Evolutionary conservation across 2,329 filamentous ascomycete species (phyloP).

Genomic region (Metarhizium sp.): DNA sequence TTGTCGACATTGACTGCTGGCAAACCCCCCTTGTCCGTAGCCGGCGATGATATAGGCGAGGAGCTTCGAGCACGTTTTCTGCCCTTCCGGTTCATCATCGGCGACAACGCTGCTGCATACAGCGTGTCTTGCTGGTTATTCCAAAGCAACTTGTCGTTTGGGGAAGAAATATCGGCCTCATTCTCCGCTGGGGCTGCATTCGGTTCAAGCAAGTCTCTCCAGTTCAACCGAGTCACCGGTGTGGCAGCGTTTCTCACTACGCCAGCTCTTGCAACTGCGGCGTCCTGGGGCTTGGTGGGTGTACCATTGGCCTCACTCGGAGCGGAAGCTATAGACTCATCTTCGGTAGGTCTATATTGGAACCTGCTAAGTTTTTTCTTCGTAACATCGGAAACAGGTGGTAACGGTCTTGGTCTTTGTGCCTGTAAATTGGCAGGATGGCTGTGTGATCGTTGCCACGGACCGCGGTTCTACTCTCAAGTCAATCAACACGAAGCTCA

Average conservation of each 20-base stretch:
- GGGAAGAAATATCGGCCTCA: conserved; percentile 44
- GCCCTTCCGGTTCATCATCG: conserved; percentile 38
- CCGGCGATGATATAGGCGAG: conserved; percentile 62
- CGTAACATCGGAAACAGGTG: conserved; percentile 46
- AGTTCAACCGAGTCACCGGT: conserved; percentile 42
- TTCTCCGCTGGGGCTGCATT: conserved; percentile 29
- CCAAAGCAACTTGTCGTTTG: conserved; percentile 54
- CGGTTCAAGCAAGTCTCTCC: conserved; percentile 48
- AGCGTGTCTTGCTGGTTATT: conserved; percentile 37
- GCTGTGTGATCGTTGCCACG: conserved; percentile 47
- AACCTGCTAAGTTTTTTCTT: conserved; percentile 55
- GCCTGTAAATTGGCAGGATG: conserved; percentile 31
- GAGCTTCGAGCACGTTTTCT: conserved; percentile 66
- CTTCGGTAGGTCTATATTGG: conserved; percentile 23
- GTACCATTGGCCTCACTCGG: background rate
- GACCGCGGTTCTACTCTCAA: conserved; percentile 25
- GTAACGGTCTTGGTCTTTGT: conserved; percentile 27
- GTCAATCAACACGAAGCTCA: conserved; percentile 1
- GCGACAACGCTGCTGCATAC: conserved; percentile 33
- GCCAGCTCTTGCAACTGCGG: background rate
- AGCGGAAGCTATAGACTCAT: conserved; percentile 10
- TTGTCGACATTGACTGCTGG: conserved; percentile 48
- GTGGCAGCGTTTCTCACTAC: conserved; percentile 21
- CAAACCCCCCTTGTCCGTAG: conserved; percentile 31
- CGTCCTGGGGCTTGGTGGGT: conserved; percentile 13